Base-by-base conservation (phyloP, 2,329 filamentous ascomycete genomes). In the Alternaria sp. region DNA sequence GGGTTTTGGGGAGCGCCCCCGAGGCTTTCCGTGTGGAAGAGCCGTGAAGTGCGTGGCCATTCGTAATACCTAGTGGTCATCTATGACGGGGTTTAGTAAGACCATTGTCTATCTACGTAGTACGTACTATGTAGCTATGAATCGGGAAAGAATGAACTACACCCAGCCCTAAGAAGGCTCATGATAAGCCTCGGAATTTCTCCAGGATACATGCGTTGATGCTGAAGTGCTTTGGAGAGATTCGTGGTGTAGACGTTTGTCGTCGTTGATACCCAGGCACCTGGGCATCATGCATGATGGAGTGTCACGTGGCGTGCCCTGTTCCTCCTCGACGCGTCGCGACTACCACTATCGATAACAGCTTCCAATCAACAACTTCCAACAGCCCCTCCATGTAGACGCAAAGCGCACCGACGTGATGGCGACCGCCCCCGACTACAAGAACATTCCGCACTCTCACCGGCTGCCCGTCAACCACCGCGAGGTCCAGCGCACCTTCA, bases 401-500 rank as follows among this genome's bases (percentile, higher is more conserved):
- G 65, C 67, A 70, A 31, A 59, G 48, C 46, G 67, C 70, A 62
- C 68, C 48, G 60, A 66, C 61, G 58, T 67, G 46, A 74, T 71
- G 51, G 79, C 90, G 59, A 88, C 88, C 54, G 81, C 91, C 36
- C 91, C 91, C 17, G 91, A 90, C 45, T 87, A 86, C 51, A 87
- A 87, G 55, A 87, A 89, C 65, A 84, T 95, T 49, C 84, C 89
- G n/a, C 88, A 90, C 50, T 84, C 86, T 28, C 82, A 92, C 63
- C 88, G 88, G 67, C 84, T 94, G 70, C 84, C 88, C 56, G 81
- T 89, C 8, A 81, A 85, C 58, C 90, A 89, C 71, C 80, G 85
- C 44, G 82, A 87, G 29, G 84, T 92, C 48, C 75, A 84, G 63
- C 92, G 90, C 75, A 82, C 85, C 39, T 82, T 96, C 48, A 84